A percentile compares a stretch with the other conserved stretches of the same genome.
Evolutionary conservation across 2,329 filamentous ascomycete species (phyloP).

Genomic region (Lachnellula arida): DNA sequence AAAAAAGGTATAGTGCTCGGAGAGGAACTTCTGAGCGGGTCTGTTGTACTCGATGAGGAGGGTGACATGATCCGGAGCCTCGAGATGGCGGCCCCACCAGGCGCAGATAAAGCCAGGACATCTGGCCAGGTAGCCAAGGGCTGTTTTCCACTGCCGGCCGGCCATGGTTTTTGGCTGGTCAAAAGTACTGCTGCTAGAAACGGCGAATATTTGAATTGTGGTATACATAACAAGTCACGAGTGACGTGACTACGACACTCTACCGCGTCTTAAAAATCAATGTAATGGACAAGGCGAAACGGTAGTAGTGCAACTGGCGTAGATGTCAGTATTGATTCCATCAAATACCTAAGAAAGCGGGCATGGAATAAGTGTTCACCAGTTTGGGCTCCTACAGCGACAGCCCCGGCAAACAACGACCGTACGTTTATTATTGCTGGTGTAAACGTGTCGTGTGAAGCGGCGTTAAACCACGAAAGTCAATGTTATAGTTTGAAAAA

Average conservation of each 20-base stretch:
- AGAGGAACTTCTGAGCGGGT: background rate
- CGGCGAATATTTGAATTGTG: background rate
- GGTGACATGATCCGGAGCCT: conserved; percentile 5
- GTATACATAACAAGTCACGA: background rate
- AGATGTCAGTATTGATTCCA: background rate
- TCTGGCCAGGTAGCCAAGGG: background rate
- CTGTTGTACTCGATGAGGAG: conserved; percentile 6
- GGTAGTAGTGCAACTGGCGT: background rate
- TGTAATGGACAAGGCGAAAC: background rate
- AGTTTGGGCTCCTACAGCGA: too few relatives aligned
- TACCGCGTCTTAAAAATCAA: too few relatives aligned
- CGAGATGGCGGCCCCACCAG: background rate
- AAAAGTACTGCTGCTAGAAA: background rate
- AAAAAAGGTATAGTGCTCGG: background rate
- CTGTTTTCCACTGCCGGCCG: background rate
- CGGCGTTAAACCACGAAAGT: too few relatives aligned
- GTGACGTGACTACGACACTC: too few relatives aligned
- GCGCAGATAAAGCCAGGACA: background rate
- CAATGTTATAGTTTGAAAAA: background rate
- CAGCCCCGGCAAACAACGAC: too few relatives aligned
- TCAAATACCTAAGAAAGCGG: too few relatives aligned
- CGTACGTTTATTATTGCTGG: too few relatives aligned
- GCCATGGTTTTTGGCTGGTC: background rate
- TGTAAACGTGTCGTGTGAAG: too few relatives aligned
- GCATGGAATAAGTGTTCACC: too few relatives aligned